phyloP scores from a whole-genome alignment of 768 basidiomycete genomes.

The Boletus insuetus region DNA sequence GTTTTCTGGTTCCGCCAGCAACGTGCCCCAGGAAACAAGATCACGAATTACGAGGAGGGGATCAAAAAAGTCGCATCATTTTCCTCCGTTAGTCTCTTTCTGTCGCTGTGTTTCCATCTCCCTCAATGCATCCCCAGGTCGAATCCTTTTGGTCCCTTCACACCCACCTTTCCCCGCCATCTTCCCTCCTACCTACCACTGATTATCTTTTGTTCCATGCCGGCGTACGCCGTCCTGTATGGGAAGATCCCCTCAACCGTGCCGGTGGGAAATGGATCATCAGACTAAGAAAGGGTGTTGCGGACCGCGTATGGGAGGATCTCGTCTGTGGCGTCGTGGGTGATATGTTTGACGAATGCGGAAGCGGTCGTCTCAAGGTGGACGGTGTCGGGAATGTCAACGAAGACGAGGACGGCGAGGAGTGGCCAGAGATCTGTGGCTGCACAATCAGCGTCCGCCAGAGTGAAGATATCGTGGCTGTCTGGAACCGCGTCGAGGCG shows the following conservation, averaged over 20 bases:
- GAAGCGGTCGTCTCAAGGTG: slow-evolving; percentile 30
- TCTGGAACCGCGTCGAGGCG: slow-evolving; percentile 87
- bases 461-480: slow-evolving; percentile 88
- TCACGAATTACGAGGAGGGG: slow-evolving; percentile 89
- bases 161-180: slow-evolving; percentile 88
- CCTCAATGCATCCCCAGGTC: slow-evolving; percentile 47
- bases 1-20: slow-evolving; percentile 92
- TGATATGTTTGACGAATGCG: slow-evolving; percentile 80
- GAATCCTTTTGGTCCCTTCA: slow-evolving; percentile 96
- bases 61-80: slow-evolving; percentile 92
- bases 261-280: slow-evolving; percentile 95
- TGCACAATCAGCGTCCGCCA: slow-evolving; percentile 93
- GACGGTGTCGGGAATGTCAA: slow-evolving; percentile 36
- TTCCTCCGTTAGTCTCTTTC: slow-evolving; percentile 60
- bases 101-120: neutral
- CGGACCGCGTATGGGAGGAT: slow-evolving; percentile 91
- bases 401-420: slow-evolving; percentile 36
- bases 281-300: slow-evolving; percentile 85
- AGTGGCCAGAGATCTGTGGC: slow-evolving; percentile 86
- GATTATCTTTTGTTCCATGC: slow-evolving; percentile 93
- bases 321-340: slow-evolving; percentile 84
- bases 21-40: slow-evolving; percentile 85
- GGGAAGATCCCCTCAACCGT: slow-evolving; percentile 92
- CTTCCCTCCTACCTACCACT: slow-evolving; percentile 80
- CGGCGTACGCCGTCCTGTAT: slow-evolving; percentile 83